These are phyloP conservation scores for Prunus campanulata DNA, from an alignment of 306 rosid genomes.

Conservation along the genomic window DNA sequence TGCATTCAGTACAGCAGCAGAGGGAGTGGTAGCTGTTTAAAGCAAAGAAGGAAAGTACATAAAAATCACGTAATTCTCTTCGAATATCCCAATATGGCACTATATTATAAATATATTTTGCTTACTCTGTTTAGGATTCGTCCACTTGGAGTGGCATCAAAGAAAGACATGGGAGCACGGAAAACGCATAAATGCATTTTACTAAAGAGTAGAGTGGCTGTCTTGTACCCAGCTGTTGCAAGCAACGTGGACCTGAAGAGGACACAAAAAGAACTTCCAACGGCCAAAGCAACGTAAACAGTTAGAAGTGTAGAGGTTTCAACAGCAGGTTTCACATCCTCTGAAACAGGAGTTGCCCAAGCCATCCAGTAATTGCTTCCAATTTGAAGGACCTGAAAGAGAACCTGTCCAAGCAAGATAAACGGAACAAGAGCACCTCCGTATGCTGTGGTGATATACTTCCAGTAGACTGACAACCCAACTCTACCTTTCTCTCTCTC, in stretches of 20 bases:
- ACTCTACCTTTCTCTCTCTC: conserved; percentile 89
- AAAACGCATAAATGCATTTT: conserved; percentile 79
- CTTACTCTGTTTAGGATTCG: conserved; percentile 77
- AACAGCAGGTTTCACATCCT: conserved; percentile 51
- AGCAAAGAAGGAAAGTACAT: background rate
- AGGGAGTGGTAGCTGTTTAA: background rate
- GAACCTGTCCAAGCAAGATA: conserved; percentile 57
- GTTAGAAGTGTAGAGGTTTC: conserved; percentile 40
- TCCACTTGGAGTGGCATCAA: conserved; percentile 88
- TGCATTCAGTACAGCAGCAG: background rate
- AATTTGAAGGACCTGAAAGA: conserved; percentile 76
- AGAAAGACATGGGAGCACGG: conserved; percentile 87
- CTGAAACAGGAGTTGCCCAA: conserved; percentile 79
- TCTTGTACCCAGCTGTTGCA: conserved; percentile 59
- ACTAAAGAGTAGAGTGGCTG: conserved; percentile 68
- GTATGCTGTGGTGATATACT: conserved; percentile 62
- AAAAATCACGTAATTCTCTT: background rate
- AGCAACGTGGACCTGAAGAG: conserved; percentile 48
- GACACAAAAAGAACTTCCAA: conserved; percentile 64
- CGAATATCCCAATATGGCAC: background rate
- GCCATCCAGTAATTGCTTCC: conserved; percentile 97
- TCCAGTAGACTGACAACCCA: conserved; percentile 70
- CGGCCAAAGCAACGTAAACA: conserved; percentile 63
- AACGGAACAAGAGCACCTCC: conserved; percentile 85
- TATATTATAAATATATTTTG: background rate